Base-by-base conservation (phyloP, 1,139 yeast species). In the Taphrina sp. region DNA sequence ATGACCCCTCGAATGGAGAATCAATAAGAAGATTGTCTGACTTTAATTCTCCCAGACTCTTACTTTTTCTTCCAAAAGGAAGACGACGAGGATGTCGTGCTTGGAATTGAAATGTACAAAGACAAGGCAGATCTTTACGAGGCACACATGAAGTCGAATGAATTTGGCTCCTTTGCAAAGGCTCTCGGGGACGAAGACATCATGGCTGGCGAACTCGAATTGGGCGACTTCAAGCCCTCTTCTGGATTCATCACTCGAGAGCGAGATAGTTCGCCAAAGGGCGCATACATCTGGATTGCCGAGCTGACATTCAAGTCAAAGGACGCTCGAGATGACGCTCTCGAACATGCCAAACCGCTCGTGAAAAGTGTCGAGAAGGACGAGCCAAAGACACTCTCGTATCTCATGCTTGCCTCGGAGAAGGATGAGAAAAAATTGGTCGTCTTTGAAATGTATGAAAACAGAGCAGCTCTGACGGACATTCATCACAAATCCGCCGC, bases 361-460 rank as follows among this genome's bases (percentile, higher is more conserved):
- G 44, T 34, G 17, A 33, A 24, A 12, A 33, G 39, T 41, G 54
- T 49, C 46, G 26, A 49, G 38, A 41, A 49, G 10, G 19, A 29
- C 37, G 56, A 52, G 24, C 36, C 49, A 17, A 24, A 31, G 35
- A 52, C 56, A 26, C 16, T 19, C 22, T 42, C 56, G 8, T 52
- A 52, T 37, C 56, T 52, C 43, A 42, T 52, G 49, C 37, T 52
- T 29, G 42, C 34, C 22, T 43, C 44, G 16, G 36, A 35, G 42
- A 37, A 52, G n/a, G 29, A 52, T 43, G 56, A 52, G 35, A 35
- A 17, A 22, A 42, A 35, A 37, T 22, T 52, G 37, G 23, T 29
- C 20, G 49, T 52, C 36, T 52, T 52, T 41, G 56, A 52, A 37
- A 43, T 42, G 12, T 52, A 52, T 31, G 49, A 52, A 33, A 23